Base-by-base conservation (phyloP, 2,329 filamentous ascomycete species). In the Phoma sp. region DNA sequence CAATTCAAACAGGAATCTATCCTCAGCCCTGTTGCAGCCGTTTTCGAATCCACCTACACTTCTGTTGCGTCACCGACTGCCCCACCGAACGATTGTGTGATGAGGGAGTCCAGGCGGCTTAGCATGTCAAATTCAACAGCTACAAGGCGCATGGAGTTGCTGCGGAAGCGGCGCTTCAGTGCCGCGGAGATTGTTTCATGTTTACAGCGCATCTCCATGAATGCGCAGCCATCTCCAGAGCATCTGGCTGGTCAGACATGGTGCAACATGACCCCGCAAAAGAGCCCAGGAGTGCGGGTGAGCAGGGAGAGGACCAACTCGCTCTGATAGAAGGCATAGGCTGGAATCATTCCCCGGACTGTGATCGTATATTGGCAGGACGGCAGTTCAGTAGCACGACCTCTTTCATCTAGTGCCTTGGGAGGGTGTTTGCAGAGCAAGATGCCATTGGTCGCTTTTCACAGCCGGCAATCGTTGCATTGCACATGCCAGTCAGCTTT, bases 11-110 rank as follows among this genome's bases (percentile, higher is more conserved):
- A 47, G n/a, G 21, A 18, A 2, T 62, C 61, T 2, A 18, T 32
- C 7, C 56, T 71, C 15, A 66, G 61, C 32, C 61, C 69, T 1
- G 57, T 56, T 15, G 71, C 71, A 30, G 47, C 54, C 11, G 50
- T 48, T 7, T 73, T 74, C 36, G 40, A 66, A 43, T 66, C 69
- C 3, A 52, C 11, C 21, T 25, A 12, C 15, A 21, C 26, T 21
- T 6, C 11, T 26, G 26, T 37, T n/a, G n/a, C n/a, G n/a, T n/a
- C n/a, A n/a, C n/a, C n/a, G n/a, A n/a, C n/a, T n/a, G n/a, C n/a
- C n/a, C n/a, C n/a, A 37, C 17, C 21, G n/a, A 15, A 7, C n/a
- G 18, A 28, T 9, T 18, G 37, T 14, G 7, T 7, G 7, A 39
- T 20, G 33, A 42, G 29, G 7, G 33, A 56, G 12, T 26, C 66